phyloP scores from a whole-genome alignment of 176 grass and related monocot genomes.

The Oryza rufipogon region DNA sequence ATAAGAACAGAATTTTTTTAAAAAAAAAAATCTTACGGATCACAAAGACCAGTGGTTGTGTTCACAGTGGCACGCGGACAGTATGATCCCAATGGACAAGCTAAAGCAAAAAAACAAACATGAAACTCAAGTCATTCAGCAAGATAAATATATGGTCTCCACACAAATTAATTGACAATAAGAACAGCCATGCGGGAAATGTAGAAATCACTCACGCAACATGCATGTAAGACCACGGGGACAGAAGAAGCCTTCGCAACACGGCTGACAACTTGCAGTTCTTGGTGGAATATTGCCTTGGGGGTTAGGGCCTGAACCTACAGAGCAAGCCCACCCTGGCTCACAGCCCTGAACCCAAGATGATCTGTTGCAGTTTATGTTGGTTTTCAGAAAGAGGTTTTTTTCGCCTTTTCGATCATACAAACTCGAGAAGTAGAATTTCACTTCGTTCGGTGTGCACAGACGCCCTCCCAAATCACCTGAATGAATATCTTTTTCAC shows the following conservation, averaged over 20 bases:
- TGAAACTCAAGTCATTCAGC: conserved; percentile 4
- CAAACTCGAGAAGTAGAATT: conserved; percentile 73
- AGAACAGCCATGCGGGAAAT: neutral
- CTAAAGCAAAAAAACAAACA: conserved; percentile 42
- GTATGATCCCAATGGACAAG: conserved; percentile 88
- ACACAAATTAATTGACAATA: neutral
- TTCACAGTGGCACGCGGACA: conserved; percentile 71
- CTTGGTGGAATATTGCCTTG: conserved; percentile 40
- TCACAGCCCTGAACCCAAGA: conserved; percentile 74
- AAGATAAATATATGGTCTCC: neutral
- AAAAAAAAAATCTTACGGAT: conserved; percentile 74
- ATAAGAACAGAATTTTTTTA: neutral
- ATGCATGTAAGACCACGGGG: conserved; percentile 88
- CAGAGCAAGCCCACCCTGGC: conserved; percentile 66
- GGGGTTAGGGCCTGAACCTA: neutral
- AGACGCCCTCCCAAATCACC: conserved; percentile 57
- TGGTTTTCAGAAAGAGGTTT: conserved; percentile 57
- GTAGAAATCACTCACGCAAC: conserved; percentile 61
- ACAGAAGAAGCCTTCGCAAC: conserved; percentile 94
- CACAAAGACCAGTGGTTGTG: conserved; percentile 65
- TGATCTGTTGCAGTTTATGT: conserved; percentile 76
- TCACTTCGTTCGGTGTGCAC: conserved; percentile 64
- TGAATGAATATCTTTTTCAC: conserved; percentile 22
- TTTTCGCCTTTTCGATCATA: conserved; percentile 26
- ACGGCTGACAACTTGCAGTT: conserved; percentile 47